A percentile compares a stretch with the other conserved stretches of the same genome.
Evolutionary conservation across 176 grass and related monocot species (phyloP).

Genomic region (Rhipidocladum racemiflorum): DNA sequence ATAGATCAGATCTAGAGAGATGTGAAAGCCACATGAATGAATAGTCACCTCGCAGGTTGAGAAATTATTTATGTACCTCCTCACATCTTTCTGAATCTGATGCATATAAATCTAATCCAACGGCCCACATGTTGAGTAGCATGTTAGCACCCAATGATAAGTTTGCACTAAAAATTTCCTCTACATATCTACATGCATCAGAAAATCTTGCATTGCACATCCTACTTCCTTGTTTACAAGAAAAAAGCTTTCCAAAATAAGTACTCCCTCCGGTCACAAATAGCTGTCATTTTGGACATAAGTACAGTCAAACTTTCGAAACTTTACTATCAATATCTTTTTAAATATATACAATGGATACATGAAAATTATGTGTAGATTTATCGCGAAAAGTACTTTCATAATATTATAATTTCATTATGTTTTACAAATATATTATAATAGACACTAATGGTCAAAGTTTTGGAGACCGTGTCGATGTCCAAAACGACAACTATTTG

Average conservation of each 20-base stretch:
- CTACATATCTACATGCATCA: neutral
- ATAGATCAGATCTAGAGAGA: neutral
- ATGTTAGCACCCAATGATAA: neutral
- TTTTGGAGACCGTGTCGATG: no score
- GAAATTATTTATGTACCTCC: neutral
- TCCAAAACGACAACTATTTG: no score
- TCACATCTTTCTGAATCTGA: neutral
- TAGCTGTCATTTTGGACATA: no score
- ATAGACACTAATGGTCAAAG: no score
- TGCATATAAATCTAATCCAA: conserved; percentile 4
- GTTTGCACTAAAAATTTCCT: neutral
- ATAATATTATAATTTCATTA: no score
- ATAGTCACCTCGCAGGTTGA: neutral
- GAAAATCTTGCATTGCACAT: neutral
- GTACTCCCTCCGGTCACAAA: no score
- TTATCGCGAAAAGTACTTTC: no score
- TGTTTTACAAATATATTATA: no score
- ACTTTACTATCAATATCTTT: no score
- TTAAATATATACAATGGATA: no score
- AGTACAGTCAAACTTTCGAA: no score
- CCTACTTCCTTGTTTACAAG: conserved; percentile 3
- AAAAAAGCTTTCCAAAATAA: neutral
- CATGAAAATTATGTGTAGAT: no score
- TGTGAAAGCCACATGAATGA: neutral
- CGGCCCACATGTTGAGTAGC: neutral